Evolutionary conservation across 768 basidiomycete genomes (phyloP), one percentile per base, ranked within the genome.

Genomic region (Lentinula sp.): DNA sequence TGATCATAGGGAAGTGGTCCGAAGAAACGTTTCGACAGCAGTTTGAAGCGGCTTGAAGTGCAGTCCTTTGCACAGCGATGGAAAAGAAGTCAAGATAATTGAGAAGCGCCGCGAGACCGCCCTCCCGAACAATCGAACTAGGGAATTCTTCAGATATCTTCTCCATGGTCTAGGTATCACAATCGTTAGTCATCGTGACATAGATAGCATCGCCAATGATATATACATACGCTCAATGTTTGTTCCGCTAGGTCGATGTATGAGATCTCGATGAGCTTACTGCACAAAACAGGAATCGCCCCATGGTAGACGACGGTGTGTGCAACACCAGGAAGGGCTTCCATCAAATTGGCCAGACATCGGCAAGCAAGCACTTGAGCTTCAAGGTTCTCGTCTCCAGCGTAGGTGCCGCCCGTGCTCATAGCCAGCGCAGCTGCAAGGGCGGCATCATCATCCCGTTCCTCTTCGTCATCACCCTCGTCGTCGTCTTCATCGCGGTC

Each of bases 141-240:
- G 97, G 95, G 65, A 95, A 95, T 73, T 98, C 97, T 70, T 96
- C 94, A 3, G 96, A 96, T 39, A 99, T 95, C 77, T 99, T 99
- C 77, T 98, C 93, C 78, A 97, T 79, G 0, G 96, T 99, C 96
- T 98, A 70, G 11, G 40, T 64, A 64, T 62, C 61, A 61, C 53
- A 57, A 68, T 63, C 62, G 28, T 60, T 15, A 66, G 53, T 61
- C 34, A 55, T 11, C 6, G 53, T 54, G 28, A 28, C 28, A 28
- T 28, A 28, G 60, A 52, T 53, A 39, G 51, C 32, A 54, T 61
- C 57, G 66, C 51, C 7, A 63, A 39, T 42, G 65, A 58, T 39
- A 23, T 56, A 55, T 43, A 84, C 95, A 78, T 78, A 98, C 96
- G 70, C 93, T 95, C 65, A 99, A 76, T 8, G 96, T 98, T 76